Evolutionary conservation across 305 asterid genomes (phyloP).

Genomic region (Fraxinus sp.): DNA sequence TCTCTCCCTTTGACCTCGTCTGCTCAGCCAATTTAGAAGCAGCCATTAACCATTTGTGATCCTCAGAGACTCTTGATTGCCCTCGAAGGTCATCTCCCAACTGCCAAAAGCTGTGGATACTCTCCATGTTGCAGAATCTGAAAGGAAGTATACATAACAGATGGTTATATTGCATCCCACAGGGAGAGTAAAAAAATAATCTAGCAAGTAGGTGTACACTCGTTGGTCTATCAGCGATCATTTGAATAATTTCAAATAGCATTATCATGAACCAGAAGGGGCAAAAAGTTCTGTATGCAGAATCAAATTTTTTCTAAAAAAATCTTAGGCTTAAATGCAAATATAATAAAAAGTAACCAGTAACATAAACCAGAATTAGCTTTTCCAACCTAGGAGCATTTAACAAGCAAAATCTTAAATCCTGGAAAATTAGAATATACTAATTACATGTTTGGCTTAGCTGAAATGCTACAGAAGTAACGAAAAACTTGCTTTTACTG

Average conservation of each 20-base stretch:
- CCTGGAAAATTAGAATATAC: not conserved
- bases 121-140: conserved; percentile 54
- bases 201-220: not conserved
- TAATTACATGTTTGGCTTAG: not conserved
- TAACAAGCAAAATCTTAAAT: not conserved
- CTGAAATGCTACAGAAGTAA: not conserved
- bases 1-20: conserved; percentile 66
- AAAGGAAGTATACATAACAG: conserved; percentile 1
- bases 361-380: not conserved
- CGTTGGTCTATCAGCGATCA: not conserved
- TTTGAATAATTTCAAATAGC: not conserved
- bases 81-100: conserved; percentile 91
- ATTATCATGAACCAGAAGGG: not conserved
- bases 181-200: not conserved
- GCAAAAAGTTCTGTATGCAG: not conserved
- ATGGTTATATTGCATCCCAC: not conserved
- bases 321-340: not conserved
- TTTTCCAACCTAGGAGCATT: conserved; percentile 1
- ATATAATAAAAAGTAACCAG: not conserved
- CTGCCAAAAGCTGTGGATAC: conserved; percentile 75
- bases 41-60: conserved; percentile 74
- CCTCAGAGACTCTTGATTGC: conserved; percentile 75
- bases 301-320: not conserved
- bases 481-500: not conserved
- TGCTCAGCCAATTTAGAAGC: conserved; percentile 90